Evolutionary conservation across 257 asterid species (phyloP), one percentile per base, ranked within the genome.

Genomic region (Lycium ferocissimum): DNA sequence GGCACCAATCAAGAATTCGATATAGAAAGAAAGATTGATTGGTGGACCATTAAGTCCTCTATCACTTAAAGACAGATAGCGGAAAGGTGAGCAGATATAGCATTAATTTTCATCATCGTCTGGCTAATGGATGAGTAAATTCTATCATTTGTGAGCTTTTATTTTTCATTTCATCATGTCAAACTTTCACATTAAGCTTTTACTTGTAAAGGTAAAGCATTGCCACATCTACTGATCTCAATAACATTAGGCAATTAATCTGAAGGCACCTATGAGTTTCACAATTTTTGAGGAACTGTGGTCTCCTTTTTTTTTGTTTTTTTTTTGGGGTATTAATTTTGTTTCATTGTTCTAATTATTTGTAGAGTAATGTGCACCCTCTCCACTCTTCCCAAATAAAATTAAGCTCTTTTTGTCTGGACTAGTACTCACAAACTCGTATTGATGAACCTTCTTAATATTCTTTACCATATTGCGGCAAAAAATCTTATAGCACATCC

Each of bases 311-410:
- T 76, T 72, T 6, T 4, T 9, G 3, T 26, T 26, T 26, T 26
- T 26, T 26, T 26, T 26, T 26, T 26, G 0, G 33, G 9, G 5
- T 51, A 51, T 26, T 51, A 12, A 14, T 78, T 78, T 76, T 26
- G 15, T 26, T 76, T 53, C 9, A 26, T 35, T 76, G 9, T 1
- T 51, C 45, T 51, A 51, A 35, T 51, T 15, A 76, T 47, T 47
- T 75, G 81, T 75, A 75, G 80, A 47, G 9, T 12, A 33, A 26
- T 38, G 20, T 69, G 7, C 81, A 22, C 81, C 80, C 62, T 75
- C 22, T 22, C 43, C 13, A 13, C 43, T 75, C 2, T 12, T 13
- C 22, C 81, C 20, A 18, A 6, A 47, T 47, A 20, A 73, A n/a
- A n/a, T 72, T 45, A 49, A 22, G 22, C 81, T 51, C 43, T 22